Conservation (phyloP, 2,329 filamentous ascomycete species). For the Fusarium tuaranense region DNA sequence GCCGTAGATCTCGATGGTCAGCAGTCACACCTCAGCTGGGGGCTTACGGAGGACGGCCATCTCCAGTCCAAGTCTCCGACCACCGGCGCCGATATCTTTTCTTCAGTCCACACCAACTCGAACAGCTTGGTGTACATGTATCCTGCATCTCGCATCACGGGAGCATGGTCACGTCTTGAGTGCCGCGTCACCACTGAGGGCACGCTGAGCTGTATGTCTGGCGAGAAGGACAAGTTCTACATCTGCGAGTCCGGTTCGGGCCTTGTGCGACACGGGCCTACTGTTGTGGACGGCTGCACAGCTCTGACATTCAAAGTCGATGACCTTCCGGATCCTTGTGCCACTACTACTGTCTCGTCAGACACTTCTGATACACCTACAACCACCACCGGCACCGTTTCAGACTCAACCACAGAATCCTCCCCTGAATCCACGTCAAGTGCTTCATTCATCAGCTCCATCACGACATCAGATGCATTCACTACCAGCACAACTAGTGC, state of each 20-base stretch:
- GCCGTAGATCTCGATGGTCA: neutral
- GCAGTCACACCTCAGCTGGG: neutral
- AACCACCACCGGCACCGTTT: neutral
- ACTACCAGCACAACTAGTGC: neutral
- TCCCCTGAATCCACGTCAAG: neutral
- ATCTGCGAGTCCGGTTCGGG: neutral
- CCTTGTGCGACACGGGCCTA: neutral
- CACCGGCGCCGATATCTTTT: neutral
- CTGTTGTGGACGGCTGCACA: neutral
- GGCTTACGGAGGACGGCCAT: neutral
- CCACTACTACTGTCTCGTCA: neutral
- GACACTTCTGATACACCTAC: neutral
- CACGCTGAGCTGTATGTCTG: neutral
- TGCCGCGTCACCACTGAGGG: neutral
- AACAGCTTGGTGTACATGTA: conserved; percentile 13
- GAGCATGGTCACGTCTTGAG: neutral
- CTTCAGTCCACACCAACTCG: conserved; percentile 4
- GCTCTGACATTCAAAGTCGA: neutral
- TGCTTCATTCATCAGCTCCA: neutral
- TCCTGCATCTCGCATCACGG: neutral
- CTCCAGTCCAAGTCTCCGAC: neutral
- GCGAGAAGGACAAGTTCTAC: neutral
- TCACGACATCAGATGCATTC: neutral
- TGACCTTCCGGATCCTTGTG: neutral
- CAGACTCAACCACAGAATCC: neutral